These are phyloP conservation scores for Pyrrhoderma noxium DNA, from an alignment of 1,284 basidiomycete species.

Conservation along the genomic window DNA sequence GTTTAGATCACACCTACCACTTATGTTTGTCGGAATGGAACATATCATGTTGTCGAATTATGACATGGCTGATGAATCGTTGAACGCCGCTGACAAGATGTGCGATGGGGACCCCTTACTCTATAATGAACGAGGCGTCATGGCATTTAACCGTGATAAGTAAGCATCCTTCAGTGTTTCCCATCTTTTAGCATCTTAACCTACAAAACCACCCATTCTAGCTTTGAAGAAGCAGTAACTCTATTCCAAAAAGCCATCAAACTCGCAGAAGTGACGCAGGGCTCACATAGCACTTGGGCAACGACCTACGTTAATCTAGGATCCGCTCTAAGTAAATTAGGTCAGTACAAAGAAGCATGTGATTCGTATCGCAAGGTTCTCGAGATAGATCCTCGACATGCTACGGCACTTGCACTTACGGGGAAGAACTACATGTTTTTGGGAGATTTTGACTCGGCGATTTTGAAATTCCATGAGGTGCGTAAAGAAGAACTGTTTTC, in stretches of 20 bases:
- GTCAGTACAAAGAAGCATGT: conserved; percentile 66
- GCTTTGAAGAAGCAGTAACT: conserved; percentile 61
- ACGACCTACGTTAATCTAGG: conserved; percentile 88
- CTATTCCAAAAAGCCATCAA: conserved; percentile 70
- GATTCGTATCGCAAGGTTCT: conserved; percentile 69
- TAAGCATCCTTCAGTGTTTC: conserved; percentile 39
- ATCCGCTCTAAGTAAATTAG: conserved; percentile 75
- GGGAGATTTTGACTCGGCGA: conserved; percentile 68
- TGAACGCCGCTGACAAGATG: conserved; percentile 73
- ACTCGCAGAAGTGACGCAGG: conserved; percentile 75
- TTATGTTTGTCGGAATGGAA: conserved; percentile 98
- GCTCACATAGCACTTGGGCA: conserved; percentile 77
- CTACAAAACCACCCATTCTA: conserved; percentile 24
- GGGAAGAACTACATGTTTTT: conserved; percentile 78
- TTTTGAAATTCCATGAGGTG: conserved; percentile 85
- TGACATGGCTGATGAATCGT: conserved; percentile 78
- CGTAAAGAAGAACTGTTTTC: too few species aligned
- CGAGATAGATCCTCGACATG: conserved; percentile 72
- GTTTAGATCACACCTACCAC: conserved; percentile 80
- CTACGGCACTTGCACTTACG: conserved; percentile 73
- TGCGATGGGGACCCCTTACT: conserved; percentile 85
- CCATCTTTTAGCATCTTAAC: too few species aligned
- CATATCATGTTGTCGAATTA: conserved; percentile 87
- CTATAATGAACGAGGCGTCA: conserved; percentile 89
- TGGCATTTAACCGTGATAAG: conserved; percentile 83